A percentile compares a stretch with the other conserved stretches of the same genome.
These are phyloP conservation scores for Rhizopogon vesiculosus DNA, from an alignment of 768 basidiomycete genomes.

Conservation along the genomic window DNA sequence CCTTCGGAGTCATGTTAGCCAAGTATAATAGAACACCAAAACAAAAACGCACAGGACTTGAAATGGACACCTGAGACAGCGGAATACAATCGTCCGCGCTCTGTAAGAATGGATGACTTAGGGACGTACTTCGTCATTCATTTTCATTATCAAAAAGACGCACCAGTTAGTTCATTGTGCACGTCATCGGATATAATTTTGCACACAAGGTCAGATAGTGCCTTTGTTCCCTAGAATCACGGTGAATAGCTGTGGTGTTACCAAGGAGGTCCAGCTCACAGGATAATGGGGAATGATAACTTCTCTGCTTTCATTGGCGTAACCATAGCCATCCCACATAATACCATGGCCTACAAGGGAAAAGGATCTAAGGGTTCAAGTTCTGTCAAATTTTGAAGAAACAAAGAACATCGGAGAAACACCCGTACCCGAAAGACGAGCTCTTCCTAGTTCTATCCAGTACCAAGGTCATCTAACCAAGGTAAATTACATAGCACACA, in stretches of 20 bases:
- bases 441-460: background rate
- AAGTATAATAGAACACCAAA: background rate
- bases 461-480: background rate
- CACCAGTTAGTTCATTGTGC: conserved; percentile 7
- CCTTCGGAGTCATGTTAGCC: background rate
- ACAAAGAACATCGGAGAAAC: background rate
- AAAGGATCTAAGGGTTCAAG: background rate
- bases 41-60: conserved; percentile 8
- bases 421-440: background rate
- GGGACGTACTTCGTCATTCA: background rate
- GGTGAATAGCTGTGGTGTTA: background rate
- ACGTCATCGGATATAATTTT: conserved; percentile 4
- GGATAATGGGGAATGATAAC: conserved; percentile 2
- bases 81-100: conserved; percentile 10
- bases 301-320: background rate
- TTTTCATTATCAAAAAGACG: background rate
- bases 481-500: background rate
- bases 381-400: background rate
- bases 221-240: conserved; percentile 9
- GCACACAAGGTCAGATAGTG: conserved; percentile 6
- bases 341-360: background rate
- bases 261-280: conserved; percentile 1
- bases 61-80: conserved; percentile 13
- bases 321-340: conserved; percentile 7
- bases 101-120: background rate